Base-by-base conservation (phyloP, 2,329 filamentous ascomycete genomes). In the Cladorrhinum sp. region DNA sequence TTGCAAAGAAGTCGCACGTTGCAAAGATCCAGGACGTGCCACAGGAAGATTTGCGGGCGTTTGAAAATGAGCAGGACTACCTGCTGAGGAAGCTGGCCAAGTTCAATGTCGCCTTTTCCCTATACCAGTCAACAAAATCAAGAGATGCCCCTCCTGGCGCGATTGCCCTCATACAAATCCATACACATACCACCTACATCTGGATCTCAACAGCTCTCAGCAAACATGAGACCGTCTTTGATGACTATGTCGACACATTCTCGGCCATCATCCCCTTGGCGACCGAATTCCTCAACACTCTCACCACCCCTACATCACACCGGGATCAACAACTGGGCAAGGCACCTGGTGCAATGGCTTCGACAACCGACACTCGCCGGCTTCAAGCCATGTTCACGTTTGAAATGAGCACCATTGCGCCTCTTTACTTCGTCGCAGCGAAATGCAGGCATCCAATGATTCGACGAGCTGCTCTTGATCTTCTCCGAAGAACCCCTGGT, bases 391-490 rank as follows among this genome's bases (percentile, higher is more conserved):
- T 64, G 52, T 80, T 80, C 36, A 73, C 71, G 5, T 80, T 79
- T 51, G 77, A 79, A 42, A 77, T 75, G 12, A 75, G 77, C 20
- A 58, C 79, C 0, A 70, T 79, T 24, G 73, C 76, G 0, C 74
- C 77, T 0, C 64, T 80, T 0, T 79, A 77, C 64, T 80, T 76
- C 64, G 73, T 75, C 6, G 72, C 69, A 0, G 66, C 69, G 36
- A 77, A 76, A 56, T 79, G 76, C 54, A 71, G 77, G 1, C 77
- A 79, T 60, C 81, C 74, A 0, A 66, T 74, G 16, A 69, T 79
- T 3, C 66, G 77, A 12, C 70, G 76, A 0, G 71, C 74, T 1
- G 77, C 77, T 0, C 66, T 78, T 0, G 66, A 71, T 12, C 69
- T 79, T 10, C 67, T 79, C 9, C 69, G 67, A 5, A 67, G 66